These are phyloP conservation scores for Neobulgaria alba DNA, from an alignment of 2,329 filamentous ascomycete genomes.

Conservation along the genomic window DNA sequence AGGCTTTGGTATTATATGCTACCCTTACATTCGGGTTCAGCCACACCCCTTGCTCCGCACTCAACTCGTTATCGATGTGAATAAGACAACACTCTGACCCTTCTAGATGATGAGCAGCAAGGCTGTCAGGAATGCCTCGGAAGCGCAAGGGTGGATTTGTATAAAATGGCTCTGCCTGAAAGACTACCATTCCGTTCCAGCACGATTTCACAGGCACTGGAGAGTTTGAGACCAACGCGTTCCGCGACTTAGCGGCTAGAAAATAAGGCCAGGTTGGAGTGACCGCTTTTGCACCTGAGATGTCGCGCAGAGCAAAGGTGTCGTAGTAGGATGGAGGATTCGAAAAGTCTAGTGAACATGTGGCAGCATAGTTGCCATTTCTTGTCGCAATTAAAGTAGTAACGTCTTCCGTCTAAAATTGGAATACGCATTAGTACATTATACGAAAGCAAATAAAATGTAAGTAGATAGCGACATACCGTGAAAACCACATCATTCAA, in stretches of 20 bases:
- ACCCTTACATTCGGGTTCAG: conserved; percentile 62
- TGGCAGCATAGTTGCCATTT: conserved; percentile 48
- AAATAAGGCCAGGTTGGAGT: conserved; percentile 54
- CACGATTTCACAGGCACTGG: conserved; percentile 44
- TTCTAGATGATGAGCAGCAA: conserved; percentile 56
- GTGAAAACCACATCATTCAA: conserved; percentile 55
- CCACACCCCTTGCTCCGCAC: conserved; percentile 52
- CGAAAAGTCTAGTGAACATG: conserved; percentile 52
- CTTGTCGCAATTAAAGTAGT: conserved; percentile 47
- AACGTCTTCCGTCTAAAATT: conserved; percentile 43
- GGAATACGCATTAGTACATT: background rate
- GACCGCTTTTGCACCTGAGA: conserved; percentile 27
- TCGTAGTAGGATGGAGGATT: conserved; percentile 49
- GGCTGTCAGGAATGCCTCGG: conserved; percentile 51
- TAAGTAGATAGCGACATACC: conserved; percentile 29
- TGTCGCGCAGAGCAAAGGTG: conserved; percentile 51
- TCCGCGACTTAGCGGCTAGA: conserved; percentile 38
- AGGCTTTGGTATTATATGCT: conserved; percentile 47
- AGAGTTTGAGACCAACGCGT: conserved; percentile 42
- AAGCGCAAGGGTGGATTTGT: conserved; percentile 41
- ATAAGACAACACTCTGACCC: conserved; percentile 74
- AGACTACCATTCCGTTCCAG: conserved; percentile 47
- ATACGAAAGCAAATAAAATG: background rate
- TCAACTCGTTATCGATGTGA: conserved; percentile 46
- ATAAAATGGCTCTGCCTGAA: conserved; percentile 44